These are phyloP conservation scores for Yamadazyma pseudoaaseri DNA, from an alignment of 1,139 yeast species.

Conservation along the genomic window DNA sequence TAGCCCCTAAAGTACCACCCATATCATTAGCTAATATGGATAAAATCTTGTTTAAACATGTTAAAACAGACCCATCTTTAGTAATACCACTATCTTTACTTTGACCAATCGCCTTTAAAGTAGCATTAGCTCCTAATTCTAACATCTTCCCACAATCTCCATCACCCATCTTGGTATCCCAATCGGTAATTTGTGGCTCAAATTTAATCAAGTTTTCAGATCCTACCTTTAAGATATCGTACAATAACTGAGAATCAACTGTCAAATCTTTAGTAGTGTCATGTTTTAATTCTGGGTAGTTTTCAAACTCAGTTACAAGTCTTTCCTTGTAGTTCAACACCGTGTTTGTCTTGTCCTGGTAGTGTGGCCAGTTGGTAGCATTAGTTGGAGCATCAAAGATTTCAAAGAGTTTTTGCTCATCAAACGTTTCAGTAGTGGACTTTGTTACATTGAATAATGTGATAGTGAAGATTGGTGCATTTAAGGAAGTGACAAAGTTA, in stretches of 20 bases:
- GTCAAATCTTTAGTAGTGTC: conserved; percentile 23
- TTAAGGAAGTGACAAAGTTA: conserved; percentile 49
- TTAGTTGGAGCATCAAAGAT: conserved; percentile 37
- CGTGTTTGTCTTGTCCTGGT: conserved; percentile 29
- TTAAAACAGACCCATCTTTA: conserved; percentile 18
- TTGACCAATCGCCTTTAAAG: conserved; percentile 30
- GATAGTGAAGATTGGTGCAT: conserved; percentile 51
- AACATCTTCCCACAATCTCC: conserved; percentile 54
- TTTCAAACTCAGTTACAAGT: conserved; percentile 35
- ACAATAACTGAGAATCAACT: conserved; percentile 30
- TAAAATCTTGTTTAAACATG: conserved; percentile 34
- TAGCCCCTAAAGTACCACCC: conserved; percentile 59
- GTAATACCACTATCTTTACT: conserved; percentile 15
- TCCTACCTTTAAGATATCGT: conserved; percentile 30
- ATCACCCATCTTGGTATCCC: conserved; percentile 53
- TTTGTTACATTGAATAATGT: conserved; percentile 46
- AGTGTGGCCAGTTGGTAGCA: conserved; percentile 41
- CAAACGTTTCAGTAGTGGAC: conserved; percentile 24
- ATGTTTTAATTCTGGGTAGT: conserved; percentile 27
- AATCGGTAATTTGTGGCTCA: conserved; percentile 48
- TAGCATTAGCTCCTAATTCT: conserved; percentile 40
- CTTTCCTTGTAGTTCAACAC: conserved; percentile 23
- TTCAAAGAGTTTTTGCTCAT: conserved; percentile 33
- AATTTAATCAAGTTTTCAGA: conserved; percentile 35
- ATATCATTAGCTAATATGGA: conserved; percentile 44